Percentiles rank a stretch among this genome's conserved stretches.
Conservation (phyloP, 192 early-diverging fungal species). For the Coemansia sp. region DNA sequence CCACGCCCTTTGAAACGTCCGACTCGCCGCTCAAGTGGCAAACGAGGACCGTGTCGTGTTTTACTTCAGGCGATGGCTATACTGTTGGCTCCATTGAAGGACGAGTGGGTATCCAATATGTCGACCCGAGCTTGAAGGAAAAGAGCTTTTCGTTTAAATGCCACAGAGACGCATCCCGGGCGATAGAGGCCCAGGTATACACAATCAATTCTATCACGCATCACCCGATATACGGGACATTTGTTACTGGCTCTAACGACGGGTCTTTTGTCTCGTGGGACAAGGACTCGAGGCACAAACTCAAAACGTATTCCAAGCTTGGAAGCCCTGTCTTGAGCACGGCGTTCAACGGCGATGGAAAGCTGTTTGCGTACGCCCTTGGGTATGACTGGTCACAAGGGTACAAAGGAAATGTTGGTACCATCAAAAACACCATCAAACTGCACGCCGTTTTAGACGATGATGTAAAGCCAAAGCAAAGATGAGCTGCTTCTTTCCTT, state of each 20-base stretch:
- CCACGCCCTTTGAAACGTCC: constrained; percentile 66
- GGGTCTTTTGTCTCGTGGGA: constrained; percentile 93
- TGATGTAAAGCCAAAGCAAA: constrained; percentile 78
- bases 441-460: constrained; percentile 75
- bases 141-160: constrained; percentile 88
- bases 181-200: constrained; percentile 69
- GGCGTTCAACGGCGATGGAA: constrained; percentile 81
- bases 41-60: constrained; percentile 80
- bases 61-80: constrained; percentile 76
- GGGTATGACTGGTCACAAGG: constrained; percentile 88
- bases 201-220: constrained; percentile 48
- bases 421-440: constrained; percentile 72
- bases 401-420: constrained; percentile 64
- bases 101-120: constrained; percentile 88
- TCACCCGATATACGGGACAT: constrained; percentile 73
- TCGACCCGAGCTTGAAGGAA: constrained; percentile 71
- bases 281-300: constrained; percentile 84
- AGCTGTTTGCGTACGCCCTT: constrained; percentile 88
- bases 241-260: constrained; percentile 84
- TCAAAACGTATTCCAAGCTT: constrained; percentile 72
- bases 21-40: constrained; percentile 57
- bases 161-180: constrained; percentile 78
- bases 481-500: constrained; percentile 44
- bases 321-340: constrained; percentile 68
- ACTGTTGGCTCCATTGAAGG: constrained; percentile 95